Percentiles rank a stretch among this genome's conserved stretches.
phyloP scores from a whole-genome alignment of 2,329 filamentous ascomycete genomes.

The Phaeoacremonium minimum region DNA sequence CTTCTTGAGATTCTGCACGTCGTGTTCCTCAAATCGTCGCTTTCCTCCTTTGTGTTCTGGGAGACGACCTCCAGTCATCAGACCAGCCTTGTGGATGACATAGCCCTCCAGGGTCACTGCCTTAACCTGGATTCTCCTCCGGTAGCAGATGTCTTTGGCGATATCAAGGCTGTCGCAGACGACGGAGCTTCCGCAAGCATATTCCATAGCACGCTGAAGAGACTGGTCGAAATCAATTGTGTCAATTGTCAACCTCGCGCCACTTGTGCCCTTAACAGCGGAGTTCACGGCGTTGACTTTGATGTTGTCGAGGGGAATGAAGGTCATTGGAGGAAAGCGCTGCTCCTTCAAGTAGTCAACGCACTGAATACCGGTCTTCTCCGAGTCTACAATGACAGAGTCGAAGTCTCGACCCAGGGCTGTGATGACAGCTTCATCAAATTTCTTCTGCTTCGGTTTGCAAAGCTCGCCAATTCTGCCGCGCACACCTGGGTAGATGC shows the following conservation, averaged over 20 bases:
- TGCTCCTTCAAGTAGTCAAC: slow-evolving; percentile 93
- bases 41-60: slow-evolving; percentile 70
- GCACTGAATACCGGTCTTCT: slow-evolving; percentile 90
- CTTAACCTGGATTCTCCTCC: slow-evolving; percentile 81
- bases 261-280: slow-evolving; percentile 82
- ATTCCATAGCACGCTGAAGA: slow-evolving; percentile 87
- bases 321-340: slow-evolving; percentile 80
- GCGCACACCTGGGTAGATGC: slow-evolving; percentile 86
- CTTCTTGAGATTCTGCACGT: slow-evolving; percentile 79
- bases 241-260: slow-evolving; percentile 86
- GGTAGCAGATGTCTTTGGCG: slow-evolving; percentile 86
- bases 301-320: slow-evolving; percentile 95
- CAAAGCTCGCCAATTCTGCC: slow-evolving; percentile 89
- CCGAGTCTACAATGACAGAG: slow-evolving; percentile 88
- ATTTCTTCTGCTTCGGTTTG: slow-evolving; percentile 96
- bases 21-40: slow-evolving; percentile 82
- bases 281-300: slow-evolving; percentile 90
- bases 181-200: slow-evolving; percentile 90
- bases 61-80: slow-evolving; percentile 93
- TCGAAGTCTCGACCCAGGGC: slow-evolving; percentile 92
- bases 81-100: slow-evolving; percentile 91
- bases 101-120: slow-evolving; percentile 93
- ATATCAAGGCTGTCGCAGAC: slow-evolving; percentile 86
- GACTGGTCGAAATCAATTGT: slow-evolving; percentile 90
- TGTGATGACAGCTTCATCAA: slow-evolving; percentile 85